Percentiles rank a stretch among this genome's conserved stretches.
Evolutionary conservation across 768 basidiomycete species (phyloP).

Genomic region (Pleurotus pulmonarius): DNA sequence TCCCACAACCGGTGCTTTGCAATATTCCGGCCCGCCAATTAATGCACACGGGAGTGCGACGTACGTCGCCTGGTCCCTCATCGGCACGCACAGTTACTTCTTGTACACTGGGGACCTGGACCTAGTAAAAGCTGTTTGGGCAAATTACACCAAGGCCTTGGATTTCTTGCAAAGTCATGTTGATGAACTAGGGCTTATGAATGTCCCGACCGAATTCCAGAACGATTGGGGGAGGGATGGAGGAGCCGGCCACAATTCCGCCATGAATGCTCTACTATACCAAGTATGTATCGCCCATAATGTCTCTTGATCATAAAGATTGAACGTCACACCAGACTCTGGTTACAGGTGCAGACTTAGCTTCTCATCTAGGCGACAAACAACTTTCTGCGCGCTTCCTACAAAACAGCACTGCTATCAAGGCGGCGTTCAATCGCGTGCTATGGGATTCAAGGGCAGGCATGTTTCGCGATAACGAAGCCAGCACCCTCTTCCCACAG

Average conservation of each 20-base stretch:
- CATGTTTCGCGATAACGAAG: slow-evolving; percentile 45
- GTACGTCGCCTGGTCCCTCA: slow-evolving; percentile 49
- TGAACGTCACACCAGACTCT: slow-evolving; percentile 20
- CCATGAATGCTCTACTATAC: slow-evolving; percentile 43
- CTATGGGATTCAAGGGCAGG: slow-evolving; percentile 41
- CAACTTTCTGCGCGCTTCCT: slow-evolving; percentile 22
- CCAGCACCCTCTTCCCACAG: slow-evolving; percentile 38
- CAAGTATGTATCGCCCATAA: slow-evolving; percentile 20
- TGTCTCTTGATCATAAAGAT: background rate
- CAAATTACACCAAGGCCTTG: slow-evolving; percentile 37
- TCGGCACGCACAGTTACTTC: slow-evolving; percentile 36
- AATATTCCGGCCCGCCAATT: slow-evolving; percentile 38
- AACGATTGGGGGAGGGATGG: slow-evolving; percentile 48
- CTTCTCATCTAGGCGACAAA: slow-evolving; percentile 21
- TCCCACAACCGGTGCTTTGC: slow-evolving; percentile 39
- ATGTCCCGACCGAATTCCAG: slow-evolving; percentile 34
- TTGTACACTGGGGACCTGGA: slow-evolving; percentile 44
- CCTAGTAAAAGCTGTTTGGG: slow-evolving; percentile 40
- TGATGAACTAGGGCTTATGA: slow-evolving; percentile 33
- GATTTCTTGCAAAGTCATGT: slow-evolving; percentile 38
- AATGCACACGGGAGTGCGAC: slow-evolving; percentile 36
- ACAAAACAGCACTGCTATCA: slow-evolving; percentile 33
- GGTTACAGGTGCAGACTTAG: slow-evolving; percentile 32
- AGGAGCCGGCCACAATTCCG: slow-evolving; percentile 43
- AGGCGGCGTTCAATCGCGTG: slow-evolving; percentile 34